phyloP scores from a whole-genome alignment of 2,329 filamentous ascomycete species.

The Chaetomiaceae sp. region DNA sequence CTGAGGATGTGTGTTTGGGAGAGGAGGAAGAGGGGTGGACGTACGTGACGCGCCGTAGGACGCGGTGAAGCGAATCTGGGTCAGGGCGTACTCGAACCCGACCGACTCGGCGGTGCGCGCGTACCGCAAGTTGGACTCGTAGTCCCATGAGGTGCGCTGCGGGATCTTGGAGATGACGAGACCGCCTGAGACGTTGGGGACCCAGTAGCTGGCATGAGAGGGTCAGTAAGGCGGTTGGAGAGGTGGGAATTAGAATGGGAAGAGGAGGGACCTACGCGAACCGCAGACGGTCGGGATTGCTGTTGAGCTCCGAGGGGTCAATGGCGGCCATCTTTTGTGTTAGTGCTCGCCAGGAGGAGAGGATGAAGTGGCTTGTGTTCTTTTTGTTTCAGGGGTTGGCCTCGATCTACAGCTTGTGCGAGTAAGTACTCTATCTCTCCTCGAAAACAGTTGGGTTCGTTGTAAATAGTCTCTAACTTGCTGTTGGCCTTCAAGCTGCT shows the following conservation, averaged over 20 bases:
- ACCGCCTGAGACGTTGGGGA: not conserved
- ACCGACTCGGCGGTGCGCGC: not conserved
- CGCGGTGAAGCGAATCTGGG: not conserved
- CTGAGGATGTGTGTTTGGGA: too few species aligned
- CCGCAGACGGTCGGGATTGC: not conserved
- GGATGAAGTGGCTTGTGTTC: not conserved
- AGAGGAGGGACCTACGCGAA: not conserved
- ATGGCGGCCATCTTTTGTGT: not conserved
- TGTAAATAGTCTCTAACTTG: not conserved
- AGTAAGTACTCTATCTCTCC: not conserved
- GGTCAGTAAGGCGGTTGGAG: too few species aligned
- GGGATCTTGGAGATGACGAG: not conserved
- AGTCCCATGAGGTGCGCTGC: not conserved
- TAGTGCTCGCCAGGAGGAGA: not conserved
- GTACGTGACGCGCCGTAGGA: slow-evolving; percentile 1
- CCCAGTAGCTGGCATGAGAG: not conserved
- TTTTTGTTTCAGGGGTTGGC: not conserved
- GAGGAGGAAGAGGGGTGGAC: too few species aligned
- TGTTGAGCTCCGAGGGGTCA: not conserved
- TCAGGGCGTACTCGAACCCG: not conserved
- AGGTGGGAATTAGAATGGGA: too few species aligned
- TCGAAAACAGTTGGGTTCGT: not conserved
- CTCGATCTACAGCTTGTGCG: not conserved
- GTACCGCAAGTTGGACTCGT: not conserved
- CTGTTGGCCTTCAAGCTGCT: not conserved